Evolutionary conservation across 83 land plant genomes (phyloP).

Genomic region (Picea abies): DNA sequence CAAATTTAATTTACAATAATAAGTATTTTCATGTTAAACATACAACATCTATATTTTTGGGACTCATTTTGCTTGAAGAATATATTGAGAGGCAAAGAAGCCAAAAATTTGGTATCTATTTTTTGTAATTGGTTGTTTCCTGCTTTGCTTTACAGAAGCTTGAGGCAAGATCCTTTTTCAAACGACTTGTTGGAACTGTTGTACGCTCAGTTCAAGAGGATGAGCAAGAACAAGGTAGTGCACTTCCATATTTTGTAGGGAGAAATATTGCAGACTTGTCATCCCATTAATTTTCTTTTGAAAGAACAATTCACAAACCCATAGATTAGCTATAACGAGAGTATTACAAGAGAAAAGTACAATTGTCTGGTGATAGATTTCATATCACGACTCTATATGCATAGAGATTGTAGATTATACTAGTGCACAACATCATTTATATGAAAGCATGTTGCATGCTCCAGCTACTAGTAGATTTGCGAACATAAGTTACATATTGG

Average conservation of each 20-base stretch:
- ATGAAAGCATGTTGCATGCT: too few relatives aligned
- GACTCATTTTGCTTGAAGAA: too few relatives aligned
- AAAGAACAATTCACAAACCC: neutral
- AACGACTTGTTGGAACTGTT: conserved; percentile 79
- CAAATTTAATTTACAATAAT: too few relatives aligned
- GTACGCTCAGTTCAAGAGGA: conserved; percentile 85
- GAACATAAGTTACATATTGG: too few relatives aligned
- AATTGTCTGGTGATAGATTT: neutral
- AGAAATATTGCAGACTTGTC: neutral
- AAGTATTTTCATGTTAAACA: too few relatives aligned
- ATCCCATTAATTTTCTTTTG: neutral
- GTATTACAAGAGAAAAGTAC: neutral
- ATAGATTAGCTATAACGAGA: neutral
- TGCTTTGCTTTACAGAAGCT: conserved; percentile 41
- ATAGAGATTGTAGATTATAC: neutral
- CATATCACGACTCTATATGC: neutral
- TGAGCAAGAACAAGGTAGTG: conserved; percentile 77
- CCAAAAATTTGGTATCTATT: too few relatives aligned
- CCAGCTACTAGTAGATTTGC: too few relatives aligned
- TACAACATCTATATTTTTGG: too few relatives aligned
- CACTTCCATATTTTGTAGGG: neutral
- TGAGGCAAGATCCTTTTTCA: conserved; percentile 68
- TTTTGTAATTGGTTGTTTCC: too few relatives aligned
- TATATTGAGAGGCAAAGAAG: too few relatives aligned
- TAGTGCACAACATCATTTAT: neutral